A percentile compares a stretch with the other conserved stretches of the same genome.
Evolutionary conservation across 176 grass and related monocot genomes (phyloP).

Genomic region (Oryza brachyantha): DNA sequence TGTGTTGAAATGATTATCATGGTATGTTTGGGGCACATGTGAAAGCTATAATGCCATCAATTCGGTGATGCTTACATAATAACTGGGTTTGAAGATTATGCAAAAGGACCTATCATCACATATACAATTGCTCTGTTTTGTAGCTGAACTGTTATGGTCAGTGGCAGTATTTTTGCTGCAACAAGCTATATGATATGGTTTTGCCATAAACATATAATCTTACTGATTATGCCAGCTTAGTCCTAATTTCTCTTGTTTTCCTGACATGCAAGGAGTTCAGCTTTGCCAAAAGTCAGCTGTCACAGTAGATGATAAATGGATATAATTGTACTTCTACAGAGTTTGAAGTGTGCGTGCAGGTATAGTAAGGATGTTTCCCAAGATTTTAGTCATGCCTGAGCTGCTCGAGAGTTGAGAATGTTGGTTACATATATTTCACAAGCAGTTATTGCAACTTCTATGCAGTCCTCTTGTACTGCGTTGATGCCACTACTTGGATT

Average conservation of each 20-base stretch:
- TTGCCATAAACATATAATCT: constrained; percentile 13
- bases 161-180: constrained; percentile 3
- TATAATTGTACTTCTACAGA: neutral
- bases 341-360: neutral
- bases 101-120: constrained; percentile 16
- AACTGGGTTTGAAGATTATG: neutral
- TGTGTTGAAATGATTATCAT: constrained; percentile 9
- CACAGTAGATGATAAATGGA: neutral
- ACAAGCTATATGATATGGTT: neutral
- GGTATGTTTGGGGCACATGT: neutral
- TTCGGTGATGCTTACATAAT: constrained; percentile 4
- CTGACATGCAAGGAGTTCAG: neutral
- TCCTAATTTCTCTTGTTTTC: neutral
- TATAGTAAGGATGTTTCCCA: neutral
- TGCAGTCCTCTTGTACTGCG: neutral
- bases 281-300: neutral
- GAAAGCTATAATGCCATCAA: constrained; percentile 24
- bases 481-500: neutral
- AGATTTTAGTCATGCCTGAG: constrained; percentile 16
- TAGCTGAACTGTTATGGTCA: constrained; percentile 11
- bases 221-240: neutral
- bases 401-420: constrained; percentile 7
- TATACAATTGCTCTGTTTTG: constrained; percentile 14
- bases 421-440: neutral
- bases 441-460: neutral